A percentile compares a stretch with the other conserved stretches of the same genome.
Evolutionary conservation across 208 protist genomes (phyloP).

Genomic region (Crithidia acanthocephali): DNA sequence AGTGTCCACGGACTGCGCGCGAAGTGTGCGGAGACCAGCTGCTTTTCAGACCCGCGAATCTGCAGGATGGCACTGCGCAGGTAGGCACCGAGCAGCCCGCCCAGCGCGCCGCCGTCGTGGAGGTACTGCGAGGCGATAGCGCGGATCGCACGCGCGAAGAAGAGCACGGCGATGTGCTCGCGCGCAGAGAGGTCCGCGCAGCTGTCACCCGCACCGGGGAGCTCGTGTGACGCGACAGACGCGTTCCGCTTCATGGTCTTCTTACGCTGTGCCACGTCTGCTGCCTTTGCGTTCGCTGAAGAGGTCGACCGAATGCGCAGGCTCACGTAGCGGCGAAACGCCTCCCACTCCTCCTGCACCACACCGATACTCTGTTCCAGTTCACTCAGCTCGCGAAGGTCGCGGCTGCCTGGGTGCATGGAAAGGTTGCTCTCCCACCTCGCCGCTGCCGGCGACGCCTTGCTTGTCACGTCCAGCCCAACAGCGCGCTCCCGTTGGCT

Average conservation of each 20-base stretch:
- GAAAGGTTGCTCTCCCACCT: slow-evolving; percentile 17
- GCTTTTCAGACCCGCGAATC: slow-evolving; percentile 19
- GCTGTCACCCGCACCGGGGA: neutral
- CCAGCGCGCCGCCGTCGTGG: slow-evolving; percentile 33
- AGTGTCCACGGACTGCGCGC: slow-evolving; percentile 9
- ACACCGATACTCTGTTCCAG: slow-evolving; percentile 41
- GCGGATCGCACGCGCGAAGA: slow-evolving; percentile 34
- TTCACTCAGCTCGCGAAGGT: slow-evolving; percentile 36
- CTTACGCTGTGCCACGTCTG: neutral
- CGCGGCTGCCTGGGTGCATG: slow-evolving; percentile 36
- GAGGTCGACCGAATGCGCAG: slow-evolving; percentile 19
- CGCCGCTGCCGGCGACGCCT: neutral
- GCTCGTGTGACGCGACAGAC: neutral
- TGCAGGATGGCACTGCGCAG: slow-evolving; percentile 35
- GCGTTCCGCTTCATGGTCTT: neutral
- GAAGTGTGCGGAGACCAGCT: neutral
- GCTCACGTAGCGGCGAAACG: slow-evolving; percentile 48
- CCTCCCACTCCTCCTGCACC: slow-evolving; percentile 63
- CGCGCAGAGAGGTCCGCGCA: neutral
- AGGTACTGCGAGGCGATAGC: slow-evolving; percentile 23
- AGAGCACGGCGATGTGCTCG: slow-evolving; percentile 28
- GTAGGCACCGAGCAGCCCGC: slow-evolving; percentile 35
- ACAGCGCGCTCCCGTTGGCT: slow-evolving; percentile 35
- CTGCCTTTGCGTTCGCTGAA: neutral
- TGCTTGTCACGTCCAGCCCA: neutral